Conservation (phyloP, 257 asterid species). For the Fraxinus quadrangulata region DNA sequence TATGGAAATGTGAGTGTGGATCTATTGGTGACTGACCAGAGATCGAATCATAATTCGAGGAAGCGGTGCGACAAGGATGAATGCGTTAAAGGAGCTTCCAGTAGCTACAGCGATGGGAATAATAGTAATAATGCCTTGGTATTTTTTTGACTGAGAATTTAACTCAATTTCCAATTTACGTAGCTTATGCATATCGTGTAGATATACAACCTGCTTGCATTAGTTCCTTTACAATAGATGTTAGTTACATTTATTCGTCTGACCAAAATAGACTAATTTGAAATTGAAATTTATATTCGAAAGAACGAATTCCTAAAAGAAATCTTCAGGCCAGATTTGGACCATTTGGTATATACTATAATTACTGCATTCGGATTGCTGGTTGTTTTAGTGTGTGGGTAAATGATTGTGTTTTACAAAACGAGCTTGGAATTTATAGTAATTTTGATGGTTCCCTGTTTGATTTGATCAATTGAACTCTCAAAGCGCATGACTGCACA, state of each 20-base stretch:
- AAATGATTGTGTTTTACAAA: slow-evolving; percentile 11
- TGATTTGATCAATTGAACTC: slow-evolving; percentile 14
- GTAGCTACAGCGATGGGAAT: slow-evolving; percentile 42
- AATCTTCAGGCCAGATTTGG: slow-evolving; percentile 17
- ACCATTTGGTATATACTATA: background rate
- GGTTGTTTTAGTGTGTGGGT: background rate
- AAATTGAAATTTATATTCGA: background rate
- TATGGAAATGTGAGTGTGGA: slow-evolving; percentile 43
- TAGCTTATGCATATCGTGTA: background rate
- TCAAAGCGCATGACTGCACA: background rate
- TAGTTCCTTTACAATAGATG: background rate
- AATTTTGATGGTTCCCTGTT: background rate
- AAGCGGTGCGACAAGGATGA: slow-evolving; percentile 55
- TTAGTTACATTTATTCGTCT: slow-evolving; percentile 3
- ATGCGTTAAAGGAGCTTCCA: slow-evolving; percentile 44
- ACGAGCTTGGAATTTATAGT: slow-evolving; percentile 14
- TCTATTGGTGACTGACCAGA: slow-evolving; percentile 50
- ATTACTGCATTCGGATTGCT: background rate
- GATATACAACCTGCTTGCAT: background rate
- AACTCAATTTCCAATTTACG: slow-evolving; percentile 7
- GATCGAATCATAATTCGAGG: slow-evolving; percentile 46
- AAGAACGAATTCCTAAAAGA: background rate
- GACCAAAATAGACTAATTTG: slow-evolving; percentile 8
- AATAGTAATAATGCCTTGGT: slow-evolving; percentile 43
- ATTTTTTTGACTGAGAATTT: slow-evolving; percentile 16